A percentile compares a stretch with the other conserved stretches of the same genome.
phyloP scores from a whole-genome alignment of 441 rosid genomes.

The Gossypium aridum region DNA sequence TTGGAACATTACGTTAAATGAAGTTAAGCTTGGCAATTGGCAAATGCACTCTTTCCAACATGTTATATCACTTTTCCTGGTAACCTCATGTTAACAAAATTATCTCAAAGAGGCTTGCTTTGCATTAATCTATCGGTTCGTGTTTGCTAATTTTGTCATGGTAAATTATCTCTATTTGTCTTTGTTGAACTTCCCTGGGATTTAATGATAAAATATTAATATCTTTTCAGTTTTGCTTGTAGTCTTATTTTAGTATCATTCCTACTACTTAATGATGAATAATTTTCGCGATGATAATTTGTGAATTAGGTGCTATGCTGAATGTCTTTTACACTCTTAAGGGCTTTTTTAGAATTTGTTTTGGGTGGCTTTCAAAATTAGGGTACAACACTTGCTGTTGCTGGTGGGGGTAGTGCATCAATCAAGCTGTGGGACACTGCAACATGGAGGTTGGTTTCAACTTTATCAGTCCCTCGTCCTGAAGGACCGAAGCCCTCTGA shows the following conservation, averaged over 20 bases:
- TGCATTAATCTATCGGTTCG: neutral
- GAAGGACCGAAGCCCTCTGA: slow-evolving; percentile 81
- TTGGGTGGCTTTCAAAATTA: slow-evolving; percentile 17
- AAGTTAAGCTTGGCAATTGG: neutral
- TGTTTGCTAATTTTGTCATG: neutral
- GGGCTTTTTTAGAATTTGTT: neutral
- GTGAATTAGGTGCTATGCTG: neutral
- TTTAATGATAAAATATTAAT: neutral
- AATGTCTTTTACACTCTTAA: neutral
- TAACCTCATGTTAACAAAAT: neutral
- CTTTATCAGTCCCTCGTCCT: slow-evolving; percentile 76
- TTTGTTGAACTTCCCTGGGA: neutral
- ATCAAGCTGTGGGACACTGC: slow-evolving; percentile 96
- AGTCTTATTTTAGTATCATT: neutral
- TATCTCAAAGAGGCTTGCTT: neutral
- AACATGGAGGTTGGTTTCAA: slow-evolving; percentile 70
- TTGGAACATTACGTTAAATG: neutral
- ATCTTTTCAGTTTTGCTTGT: neutral
- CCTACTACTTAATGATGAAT: neutral
- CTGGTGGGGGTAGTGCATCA: slow-evolving; percentile 94
- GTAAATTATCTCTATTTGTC: neutral
- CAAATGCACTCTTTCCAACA: neutral
- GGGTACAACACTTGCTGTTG: slow-evolving; percentile 96
- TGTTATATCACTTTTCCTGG: neutral
- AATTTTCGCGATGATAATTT: neutral